A percentile compares a stretch with the other conserved stretches of the same genome.
These are phyloP conservation scores for Alternaria arborescens DNA, from an alignment of 2,329 filamentous ascomycete species.

Conservation along the genomic window DNA sequence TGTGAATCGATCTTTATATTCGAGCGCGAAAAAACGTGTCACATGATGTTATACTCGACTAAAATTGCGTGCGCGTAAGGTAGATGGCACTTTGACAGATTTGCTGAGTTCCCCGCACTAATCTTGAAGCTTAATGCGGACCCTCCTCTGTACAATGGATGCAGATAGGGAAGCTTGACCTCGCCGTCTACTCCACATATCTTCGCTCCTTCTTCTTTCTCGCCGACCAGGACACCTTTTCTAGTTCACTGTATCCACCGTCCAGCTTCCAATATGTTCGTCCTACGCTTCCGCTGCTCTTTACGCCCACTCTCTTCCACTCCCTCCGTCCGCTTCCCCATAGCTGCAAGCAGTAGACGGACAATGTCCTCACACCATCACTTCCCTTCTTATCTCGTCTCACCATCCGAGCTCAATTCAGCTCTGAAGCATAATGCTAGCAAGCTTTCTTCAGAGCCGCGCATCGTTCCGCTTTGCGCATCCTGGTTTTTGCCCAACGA, in stretches of 20 bases:
- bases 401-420: slow-evolving; percentile 80
- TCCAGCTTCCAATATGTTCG: slow-evolving; percentile 41
- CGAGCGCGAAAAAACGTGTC: not conserved
- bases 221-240: slow-evolving; percentile 10
- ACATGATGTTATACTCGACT: not conserved
- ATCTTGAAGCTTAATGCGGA: slow-evolving; percentile 9
- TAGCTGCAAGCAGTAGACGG: slow-evolving; percentile 24
- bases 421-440: slow-evolving; percentile 85
- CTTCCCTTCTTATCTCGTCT: slow-evolving; percentile 85
- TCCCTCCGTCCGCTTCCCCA: slow-evolving; percentile 20
- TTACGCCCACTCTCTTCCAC: slow-evolving; percentile 32
- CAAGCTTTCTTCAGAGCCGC: slow-evolving; percentile 80
- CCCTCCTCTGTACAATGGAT: slow-evolving; percentile 19
- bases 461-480: slow-evolving; percentile 88
- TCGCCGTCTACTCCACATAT: slow-evolving; percentile 23
- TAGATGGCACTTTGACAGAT: slow-evolving; percentile 13
- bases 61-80: not conserved
- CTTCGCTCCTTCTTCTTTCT: slow-evolving; percentile 10
- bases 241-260: slow-evolving; percentile 10
- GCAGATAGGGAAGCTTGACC: slow-evolving; percentile 31
- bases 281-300: slow-evolving; percentile 38
- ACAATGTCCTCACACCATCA: slow-evolving; percentile 42
- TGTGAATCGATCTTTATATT: not conserved
- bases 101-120: slow-evolving; percentile 18
- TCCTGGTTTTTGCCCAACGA: slow-evolving; percentile 98